Evolutionary conservation across 306 rosid species (phyloP).

Genomic region (Quercus mongolica): DNA sequence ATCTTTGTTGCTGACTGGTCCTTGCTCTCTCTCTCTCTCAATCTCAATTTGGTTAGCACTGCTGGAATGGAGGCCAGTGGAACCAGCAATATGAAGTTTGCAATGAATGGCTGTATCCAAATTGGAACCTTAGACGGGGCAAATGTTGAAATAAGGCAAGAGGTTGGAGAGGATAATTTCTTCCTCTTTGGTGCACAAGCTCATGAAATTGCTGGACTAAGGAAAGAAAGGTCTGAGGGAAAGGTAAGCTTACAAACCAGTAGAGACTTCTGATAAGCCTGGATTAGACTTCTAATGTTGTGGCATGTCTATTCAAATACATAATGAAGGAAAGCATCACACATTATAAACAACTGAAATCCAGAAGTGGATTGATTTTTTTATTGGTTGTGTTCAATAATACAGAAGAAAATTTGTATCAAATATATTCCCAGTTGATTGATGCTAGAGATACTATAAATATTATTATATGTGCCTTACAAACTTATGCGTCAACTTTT

Average conservation of each 20-base stretch:
- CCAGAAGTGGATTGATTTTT: too few relatives aligned
- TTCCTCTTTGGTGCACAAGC: conserved; percentile 95
- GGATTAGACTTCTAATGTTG: too few relatives aligned
- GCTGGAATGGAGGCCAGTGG: conserved; percentile 99
- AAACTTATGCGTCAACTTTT: too few relatives aligned
- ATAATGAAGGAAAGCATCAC: too few relatives aligned
- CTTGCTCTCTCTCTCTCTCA: neutral
- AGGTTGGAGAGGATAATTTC: conserved; percentile 92
- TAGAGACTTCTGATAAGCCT: too few relatives aligned
- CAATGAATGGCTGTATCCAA: conserved; percentile 91
- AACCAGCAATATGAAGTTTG: conserved; percentile 99
- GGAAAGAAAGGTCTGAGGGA: conserved; percentile 93
- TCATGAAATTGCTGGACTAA: conserved; percentile 83
- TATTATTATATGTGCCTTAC: too few relatives aligned
- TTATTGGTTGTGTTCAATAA: too few relatives aligned
- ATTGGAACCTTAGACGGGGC: conserved; percentile 99
- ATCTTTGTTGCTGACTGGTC: neutral
- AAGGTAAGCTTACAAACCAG: conserved; percentile 45
- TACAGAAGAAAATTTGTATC: too few relatives aligned
- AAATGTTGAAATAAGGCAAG: conserved; percentile 94
- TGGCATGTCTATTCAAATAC: too few relatives aligned
- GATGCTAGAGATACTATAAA: too few relatives aligned
- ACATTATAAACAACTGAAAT: too few relatives aligned
- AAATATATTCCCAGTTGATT: too few relatives aligned
- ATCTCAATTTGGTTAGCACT: conserved; percentile 46